phyloP scores from a whole-genome alignment of 805 yeast species.

The Ogataea neopini region DNA sequence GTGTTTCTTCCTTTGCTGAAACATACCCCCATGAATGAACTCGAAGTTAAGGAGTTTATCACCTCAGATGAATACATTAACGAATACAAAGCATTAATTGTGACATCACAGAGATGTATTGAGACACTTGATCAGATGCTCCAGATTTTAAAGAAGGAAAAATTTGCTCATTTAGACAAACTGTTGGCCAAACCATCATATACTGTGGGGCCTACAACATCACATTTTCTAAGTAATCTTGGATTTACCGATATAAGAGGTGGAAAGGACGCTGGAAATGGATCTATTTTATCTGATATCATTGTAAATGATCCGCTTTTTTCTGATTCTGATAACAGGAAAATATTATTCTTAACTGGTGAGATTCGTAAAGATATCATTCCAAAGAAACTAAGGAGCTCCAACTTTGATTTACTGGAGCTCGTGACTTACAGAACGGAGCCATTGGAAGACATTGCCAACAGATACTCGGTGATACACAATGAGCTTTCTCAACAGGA shows the following conservation, averaged over 20 bases:
- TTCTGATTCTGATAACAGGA: conserved; percentile 23
- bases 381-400: conserved; percentile 54
- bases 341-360: conserved; percentile 78
- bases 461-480: conserved; percentile 27
- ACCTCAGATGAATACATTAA: conserved; percentile 42
- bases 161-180: conserved; percentile 16
- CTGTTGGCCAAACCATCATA: conserved; percentile 59
- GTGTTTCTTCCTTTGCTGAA: conserved; percentile 72
- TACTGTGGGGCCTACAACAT: conserved; percentile 93
- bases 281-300: conserved; percentile 63
- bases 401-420: conserved; percentile 53
- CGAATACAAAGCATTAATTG: conserved; percentile 55
- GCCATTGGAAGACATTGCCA: conserved; percentile 46
- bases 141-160: conserved; percentile 21
- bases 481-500: conserved; percentile 27
- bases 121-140: conserved; percentile 64
- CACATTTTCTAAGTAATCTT: conserved; percentile 49
- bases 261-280: conserved; percentile 80
- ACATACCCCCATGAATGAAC: conserved; percentile 58
- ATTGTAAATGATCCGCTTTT: conserved; percentile 44
- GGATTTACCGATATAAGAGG: conserved; percentile 76
- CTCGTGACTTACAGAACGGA: conserved; percentile 69
- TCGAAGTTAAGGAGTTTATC: conserved; percentile 46
- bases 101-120: conserved; percentile 91
- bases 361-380: conserved; percentile 79